phyloP scores from a whole-genome alignment of 768 basidiomycete genomes.

The Asterophora lycoperdoides region DNA sequence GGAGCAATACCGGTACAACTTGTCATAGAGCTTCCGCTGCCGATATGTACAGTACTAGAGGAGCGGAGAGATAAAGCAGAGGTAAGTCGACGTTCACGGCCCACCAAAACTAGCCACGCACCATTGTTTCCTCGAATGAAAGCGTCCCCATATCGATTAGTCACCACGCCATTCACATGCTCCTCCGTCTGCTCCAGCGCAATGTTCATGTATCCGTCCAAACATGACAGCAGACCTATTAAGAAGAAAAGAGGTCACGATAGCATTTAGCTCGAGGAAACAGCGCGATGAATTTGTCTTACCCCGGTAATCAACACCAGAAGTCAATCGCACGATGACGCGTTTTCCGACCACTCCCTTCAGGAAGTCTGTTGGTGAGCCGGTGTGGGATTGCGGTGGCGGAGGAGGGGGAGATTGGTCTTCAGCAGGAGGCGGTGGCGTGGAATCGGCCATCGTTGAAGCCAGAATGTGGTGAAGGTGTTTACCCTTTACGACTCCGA shows the following conservation, averaged over 20 bases:
- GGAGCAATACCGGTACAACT: not conserved
- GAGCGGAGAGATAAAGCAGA: conserved; percentile 4
- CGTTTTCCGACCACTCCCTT: conserved; percentile 96
- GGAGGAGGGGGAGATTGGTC: conserved; percentile 27
- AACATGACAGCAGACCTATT: conserved; percentile 84
- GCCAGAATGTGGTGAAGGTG: not conserved
- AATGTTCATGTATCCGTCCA: conserved; percentile 99
- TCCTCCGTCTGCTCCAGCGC: conserved; percentile 97
- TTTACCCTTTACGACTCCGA: no score
- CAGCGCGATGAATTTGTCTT: conserved; percentile 15
- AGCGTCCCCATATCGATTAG: conserved; percentile 90
- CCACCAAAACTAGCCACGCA: conserved; percentile 23
- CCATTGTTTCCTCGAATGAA: conserved; percentile 96
- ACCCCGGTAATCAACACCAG: conserved; percentile 94
- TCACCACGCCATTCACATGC: conserved; percentile 81
- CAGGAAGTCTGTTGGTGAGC: conserved; percentile 89
- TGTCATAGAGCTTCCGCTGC: conserved; percentile 56
- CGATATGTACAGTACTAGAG: conserved; percentile 72
- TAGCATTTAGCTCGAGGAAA: not conserved
- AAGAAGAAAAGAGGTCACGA: not conserved
- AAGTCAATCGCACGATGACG: conserved; percentile 87
- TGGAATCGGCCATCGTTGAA: not conserved
- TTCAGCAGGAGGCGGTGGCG: conserved; percentile 1
- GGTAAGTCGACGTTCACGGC: not conserved
- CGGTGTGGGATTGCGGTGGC: conserved; percentile 42